A percentile compares a stretch with the other conserved stretches of the same genome.
Evolutionary conservation across 495 filamentous ascomycete genomes (phyloP).

Genomic region (Filosporella fistucella): DNA sequence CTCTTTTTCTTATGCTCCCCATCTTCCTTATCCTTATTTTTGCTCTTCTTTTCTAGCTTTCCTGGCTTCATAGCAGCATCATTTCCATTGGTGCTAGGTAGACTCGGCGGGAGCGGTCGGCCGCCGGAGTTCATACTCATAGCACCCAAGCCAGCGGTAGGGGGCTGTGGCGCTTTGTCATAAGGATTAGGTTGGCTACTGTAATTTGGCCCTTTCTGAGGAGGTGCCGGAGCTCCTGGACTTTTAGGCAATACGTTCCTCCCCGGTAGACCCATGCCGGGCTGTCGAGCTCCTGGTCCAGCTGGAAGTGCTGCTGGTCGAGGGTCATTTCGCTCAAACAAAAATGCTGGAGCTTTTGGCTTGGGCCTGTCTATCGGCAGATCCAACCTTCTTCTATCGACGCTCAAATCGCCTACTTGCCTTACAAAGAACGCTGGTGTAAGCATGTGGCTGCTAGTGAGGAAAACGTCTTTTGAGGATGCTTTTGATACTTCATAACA

Average conservation of each 20-base stretch:
- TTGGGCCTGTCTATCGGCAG: conserved; percentile 78
- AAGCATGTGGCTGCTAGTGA: conserved; percentile 89
- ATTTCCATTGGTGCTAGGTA: neutral
- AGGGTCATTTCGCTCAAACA: conserved; percentile 74
- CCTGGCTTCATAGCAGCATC: conserved; percentile 8
- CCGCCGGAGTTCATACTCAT: conserved; percentile 45
- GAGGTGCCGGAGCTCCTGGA: conserved; percentile 4
- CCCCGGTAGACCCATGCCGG: conserved; percentile 18
- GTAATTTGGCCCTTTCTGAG: neutral
- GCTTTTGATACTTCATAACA: conserved; percentile 82
- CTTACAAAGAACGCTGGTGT: conserved; percentile 73
- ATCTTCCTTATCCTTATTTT: conserved; percentile 29
- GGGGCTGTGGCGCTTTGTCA: conserved; percentile 30
- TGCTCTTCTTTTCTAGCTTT: conserved; percentile 61
- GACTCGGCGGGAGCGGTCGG: conserved; percentile 3
- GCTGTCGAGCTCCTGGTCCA: conserved; percentile 23
- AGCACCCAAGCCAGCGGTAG: conserved; percentile 49
- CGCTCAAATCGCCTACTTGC: conserved; percentile 74
- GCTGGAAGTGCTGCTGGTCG: conserved; percentile 24
- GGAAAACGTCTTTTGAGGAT: conserved; percentile 74
- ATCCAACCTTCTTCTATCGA: conserved; percentile 67
- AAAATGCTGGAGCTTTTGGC: conserved; percentile 75
- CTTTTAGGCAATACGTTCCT: conserved; percentile 10
- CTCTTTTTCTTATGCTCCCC: conserved; percentile 67
- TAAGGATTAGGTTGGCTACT: conserved; percentile 12